Conservation (phyloP, 169 alveolate genomes). For the Eimeria brunetti region DNA sequence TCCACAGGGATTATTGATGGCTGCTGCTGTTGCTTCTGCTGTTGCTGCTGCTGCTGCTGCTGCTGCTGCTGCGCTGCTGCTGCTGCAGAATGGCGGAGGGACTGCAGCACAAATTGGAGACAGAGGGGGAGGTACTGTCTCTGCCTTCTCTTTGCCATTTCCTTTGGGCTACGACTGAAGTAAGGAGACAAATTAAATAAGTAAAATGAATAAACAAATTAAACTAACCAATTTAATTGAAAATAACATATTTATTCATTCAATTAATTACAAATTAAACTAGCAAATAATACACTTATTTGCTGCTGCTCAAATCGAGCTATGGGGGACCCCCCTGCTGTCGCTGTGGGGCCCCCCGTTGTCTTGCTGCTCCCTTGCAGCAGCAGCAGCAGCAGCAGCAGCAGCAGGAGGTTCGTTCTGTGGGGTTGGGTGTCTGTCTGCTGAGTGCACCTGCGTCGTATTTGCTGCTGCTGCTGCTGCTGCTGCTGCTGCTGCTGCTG, state of each 20-base stretch:
- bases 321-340: not conserved
- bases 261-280: no score
- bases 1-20: not conserved
- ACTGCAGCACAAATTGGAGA: conserved; percentile 66
- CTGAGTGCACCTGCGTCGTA: no score
- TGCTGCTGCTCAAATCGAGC: no score
- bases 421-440: no score
- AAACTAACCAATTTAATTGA: no score
- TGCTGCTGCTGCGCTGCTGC: conserved; percentile 27
- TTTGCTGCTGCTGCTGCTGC: not conserved
- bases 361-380: not conserved
- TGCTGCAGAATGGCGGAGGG: conserved; percentile 59
- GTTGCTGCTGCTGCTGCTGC: conserved; percentile 25
- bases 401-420: no score
- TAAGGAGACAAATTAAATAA: not conserved
- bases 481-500: conserved; percentile 7
- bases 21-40: not conserved
- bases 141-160: conserved; percentile 66
- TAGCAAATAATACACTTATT: no score
- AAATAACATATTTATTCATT: no score
- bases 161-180: conserved; percentile 78
- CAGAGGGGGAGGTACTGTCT: conserved; percentile 55
- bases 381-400: not conserved
- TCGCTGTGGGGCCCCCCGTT: not conserved
- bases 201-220: no score